Conservation (phyloP, 1,284 basidiomycete species). For the Cerrena zonata region DNA sequence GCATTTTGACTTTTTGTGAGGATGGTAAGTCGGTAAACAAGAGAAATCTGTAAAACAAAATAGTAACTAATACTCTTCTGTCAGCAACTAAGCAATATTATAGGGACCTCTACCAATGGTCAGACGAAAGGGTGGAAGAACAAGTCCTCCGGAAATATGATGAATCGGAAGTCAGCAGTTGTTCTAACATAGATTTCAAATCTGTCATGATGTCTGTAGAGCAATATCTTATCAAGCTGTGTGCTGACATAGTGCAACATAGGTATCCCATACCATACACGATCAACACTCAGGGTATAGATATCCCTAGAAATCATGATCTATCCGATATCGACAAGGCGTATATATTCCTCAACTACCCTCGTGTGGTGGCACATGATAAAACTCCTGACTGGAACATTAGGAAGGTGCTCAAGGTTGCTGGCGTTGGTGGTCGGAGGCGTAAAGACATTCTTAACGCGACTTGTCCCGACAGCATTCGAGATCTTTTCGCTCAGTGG, state of each 20-base stretch:
- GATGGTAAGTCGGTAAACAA: constrained; percentile 5
- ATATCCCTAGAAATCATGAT: constrained; percentile 6
- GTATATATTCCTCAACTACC: constrained; percentile 6
- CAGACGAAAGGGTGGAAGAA: no score
- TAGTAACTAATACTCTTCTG: no score
- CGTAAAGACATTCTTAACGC: no score
- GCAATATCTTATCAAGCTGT: not conserved
- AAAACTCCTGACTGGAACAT: constrained; percentile 7
- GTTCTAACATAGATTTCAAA: constrained; percentile 15
- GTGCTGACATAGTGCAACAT: not conserved
- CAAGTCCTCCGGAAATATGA: constrained; percentile 19
- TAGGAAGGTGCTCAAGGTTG: not conserved
- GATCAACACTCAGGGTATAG: constrained; percentile 1
- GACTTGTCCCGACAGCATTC: no score
- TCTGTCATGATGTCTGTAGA: constrained; percentile 10
- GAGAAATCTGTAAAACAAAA: no score
- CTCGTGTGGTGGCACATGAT: not conserved
- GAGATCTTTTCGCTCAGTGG: no score
- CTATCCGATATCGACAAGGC: constrained; percentile 10
- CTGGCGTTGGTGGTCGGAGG: no score
- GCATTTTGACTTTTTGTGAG: constrained; percentile 15
- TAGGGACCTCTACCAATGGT: no score
- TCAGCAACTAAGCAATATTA: no score
- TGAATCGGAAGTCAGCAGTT: constrained; percentile 16
- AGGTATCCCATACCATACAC: constrained; percentile 4